Conservation (phyloP, 2,329 filamentous ascomycete species). For the Pochonia chlamydosporia region DNA sequence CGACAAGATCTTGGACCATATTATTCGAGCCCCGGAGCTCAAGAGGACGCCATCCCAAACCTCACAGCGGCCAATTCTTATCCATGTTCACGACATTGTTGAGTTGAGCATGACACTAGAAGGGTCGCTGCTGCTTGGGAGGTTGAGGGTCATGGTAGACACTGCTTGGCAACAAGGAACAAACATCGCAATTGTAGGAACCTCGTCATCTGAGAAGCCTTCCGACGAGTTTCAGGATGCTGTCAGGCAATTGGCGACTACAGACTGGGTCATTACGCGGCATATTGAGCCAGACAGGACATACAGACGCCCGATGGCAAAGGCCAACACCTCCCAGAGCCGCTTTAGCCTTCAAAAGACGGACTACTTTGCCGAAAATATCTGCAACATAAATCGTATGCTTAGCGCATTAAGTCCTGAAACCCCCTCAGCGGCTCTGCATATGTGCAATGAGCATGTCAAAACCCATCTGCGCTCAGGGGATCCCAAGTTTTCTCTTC, state of each 20-base stretch:
- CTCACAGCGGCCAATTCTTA: slow-evolving; percentile 51
- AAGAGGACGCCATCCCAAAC: slow-evolving; percentile 24
- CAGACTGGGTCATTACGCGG: slow-evolving; percentile 34
- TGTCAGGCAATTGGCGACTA: slow-evolving; percentile 31
- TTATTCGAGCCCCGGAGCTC: slow-evolving; percentile 43
- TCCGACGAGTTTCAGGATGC: slow-evolving; percentile 35
- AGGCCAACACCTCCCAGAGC: not conserved
- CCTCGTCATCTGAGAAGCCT: slow-evolving; percentile 53
- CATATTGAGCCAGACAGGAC: slow-evolving; percentile 25
- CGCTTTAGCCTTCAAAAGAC: slow-evolving; percentile 23
- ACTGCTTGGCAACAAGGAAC: slow-evolving; percentile 65
- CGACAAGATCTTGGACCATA: slow-evolving; percentile 48
- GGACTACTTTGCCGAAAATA: slow-evolving; percentile 39
- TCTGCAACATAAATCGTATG: slow-evolving; percentile 42
- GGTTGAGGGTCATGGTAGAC: slow-evolving; percentile 67
- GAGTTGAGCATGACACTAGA: slow-evolving; percentile 67
- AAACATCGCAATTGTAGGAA: slow-evolving; percentile 74
- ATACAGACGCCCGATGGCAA: slow-evolving; percentile 10
- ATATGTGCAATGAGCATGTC: slow-evolving; percentile 18
- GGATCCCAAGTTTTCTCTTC: slow-evolving; percentile 20
- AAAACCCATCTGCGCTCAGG: slow-evolving; percentile 20
- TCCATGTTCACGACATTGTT: slow-evolving; percentile 76
- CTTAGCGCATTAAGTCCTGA: slow-evolving; percentile 30
- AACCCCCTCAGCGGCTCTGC: not conserved
- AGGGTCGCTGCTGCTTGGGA: slow-evolving; percentile 62